Base-by-base conservation (phyloP, 2,329 filamentous ascomycete species). In the Trichoderma atrobrunneum region DNA sequence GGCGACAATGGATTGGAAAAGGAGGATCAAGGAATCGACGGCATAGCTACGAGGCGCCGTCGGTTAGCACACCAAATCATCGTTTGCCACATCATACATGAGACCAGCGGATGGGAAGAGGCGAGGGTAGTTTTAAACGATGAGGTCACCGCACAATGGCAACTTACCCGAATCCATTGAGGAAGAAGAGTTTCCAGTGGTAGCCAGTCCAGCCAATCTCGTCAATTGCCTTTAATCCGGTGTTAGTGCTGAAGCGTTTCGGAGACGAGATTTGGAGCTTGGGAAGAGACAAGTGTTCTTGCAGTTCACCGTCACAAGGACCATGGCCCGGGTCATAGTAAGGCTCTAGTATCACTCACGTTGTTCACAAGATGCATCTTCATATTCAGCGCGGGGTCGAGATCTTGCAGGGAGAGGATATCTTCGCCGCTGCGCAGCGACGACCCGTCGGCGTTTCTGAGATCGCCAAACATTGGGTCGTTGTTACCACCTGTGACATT, bases 341-440 rank as follows among this genome's bases (percentile, higher is more conserved):
- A 69, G 71, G 57, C 64, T 72, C 48, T 36, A 48, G 28, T 24
- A 26, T 62, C 69, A 76, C 86, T 81, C 76, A 89, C 89, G 79
- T 92, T 87, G 78, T 92, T 93, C 73, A 92, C 86, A 32, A 92
- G 82, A 75, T 90, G 86, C 89, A 92, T 92, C 79, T 92, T 92
- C 54, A 86, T 86, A 75, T 88, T 88, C 59, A 92, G 81, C 1
- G 87, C 89, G 5, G 88, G 87, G 77, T 92, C 90, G 32, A 88
- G 80, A 76, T 88, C 84, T 78, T 91, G 87, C 69, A 85, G 80
- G 5, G 83, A 84, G 16, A 92, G 83, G 28, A 92, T 80, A 75
- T 92, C 89, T 70, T 82, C 78, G 60, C 75, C 78, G 24, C 76
- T 73, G 32, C 61, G 71, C 34, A 77, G 36, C 28, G 78, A 79